phyloP scores from a whole-genome alignment of 2,329 filamentous ascomycete genomes.

The Ploettnerulaceae sp. region DNA sequence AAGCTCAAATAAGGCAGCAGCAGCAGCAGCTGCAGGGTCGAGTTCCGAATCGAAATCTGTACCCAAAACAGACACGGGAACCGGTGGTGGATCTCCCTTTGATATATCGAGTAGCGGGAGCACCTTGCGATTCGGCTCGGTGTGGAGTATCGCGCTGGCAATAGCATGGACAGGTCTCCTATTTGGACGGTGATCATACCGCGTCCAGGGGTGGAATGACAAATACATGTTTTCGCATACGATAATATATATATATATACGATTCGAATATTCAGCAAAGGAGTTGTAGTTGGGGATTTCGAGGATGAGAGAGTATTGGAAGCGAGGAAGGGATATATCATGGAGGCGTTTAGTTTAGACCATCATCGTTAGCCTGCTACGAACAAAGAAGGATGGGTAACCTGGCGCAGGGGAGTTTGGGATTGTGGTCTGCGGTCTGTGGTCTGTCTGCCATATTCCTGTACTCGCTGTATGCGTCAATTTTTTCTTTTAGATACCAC shows the following conservation, averaged over 20 bases:
- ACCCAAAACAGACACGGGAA: conserved; percentile 5
- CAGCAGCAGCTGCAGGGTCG: conserved; percentile 7
- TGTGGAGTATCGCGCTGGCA: conserved; percentile 9
- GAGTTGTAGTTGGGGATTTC: too few relatives aligned
- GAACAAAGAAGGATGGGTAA: neutral
- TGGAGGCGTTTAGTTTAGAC: too few relatives aligned
- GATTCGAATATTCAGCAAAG: too few relatives aligned
- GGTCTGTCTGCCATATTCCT: neutral
- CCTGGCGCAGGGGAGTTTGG: too few relatives aligned
- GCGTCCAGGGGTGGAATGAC: conserved; percentile 11
- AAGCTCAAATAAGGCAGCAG: neutral
- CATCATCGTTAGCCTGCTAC: too few relatives aligned
- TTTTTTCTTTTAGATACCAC: conserved; percentile 11
- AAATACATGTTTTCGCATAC: conserved; percentile 7
- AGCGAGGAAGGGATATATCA: too few relatives aligned
- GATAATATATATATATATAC: conserved; percentile 20
- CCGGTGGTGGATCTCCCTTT: conserved; percentile 28
- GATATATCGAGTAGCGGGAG: conserved; percentile 20
- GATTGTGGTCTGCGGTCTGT: conserved; percentile 1
- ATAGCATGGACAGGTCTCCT: conserved; percentile 16
- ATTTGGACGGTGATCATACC: conserved; percentile 16
- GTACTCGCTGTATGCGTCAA: too few relatives aligned
- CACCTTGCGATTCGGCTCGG: conserved; percentile 9
- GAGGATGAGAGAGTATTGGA: too few relatives aligned
- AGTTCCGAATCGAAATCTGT: conserved; percentile 3